phyloP scores from a whole-genome alignment of 2,329 filamentous ascomycete species.

The Monosporascus cannonballus region DNA sequence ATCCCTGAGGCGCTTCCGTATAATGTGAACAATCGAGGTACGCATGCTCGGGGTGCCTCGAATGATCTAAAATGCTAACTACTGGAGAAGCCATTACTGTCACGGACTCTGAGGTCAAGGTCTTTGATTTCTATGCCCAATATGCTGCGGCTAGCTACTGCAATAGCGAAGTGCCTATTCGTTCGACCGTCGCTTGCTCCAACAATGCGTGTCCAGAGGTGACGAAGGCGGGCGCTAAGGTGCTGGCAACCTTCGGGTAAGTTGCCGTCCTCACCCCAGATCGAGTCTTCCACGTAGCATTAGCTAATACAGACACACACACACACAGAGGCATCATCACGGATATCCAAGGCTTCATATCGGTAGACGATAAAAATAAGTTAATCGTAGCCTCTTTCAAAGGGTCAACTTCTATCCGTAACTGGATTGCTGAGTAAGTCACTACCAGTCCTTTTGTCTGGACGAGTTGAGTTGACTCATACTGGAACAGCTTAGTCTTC shows the following conservation, averaged over 20 bases:
- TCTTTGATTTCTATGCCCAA: conserved; percentile 43
- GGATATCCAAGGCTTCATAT: conserved; percentile 45
- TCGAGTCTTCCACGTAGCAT: neutral
- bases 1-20: conserved; percentile 8
- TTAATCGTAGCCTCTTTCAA: conserved; percentile 56
- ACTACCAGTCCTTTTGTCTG: neutral
- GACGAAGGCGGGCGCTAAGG: conserved; percentile 34
- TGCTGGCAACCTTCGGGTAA: conserved; percentile 37
- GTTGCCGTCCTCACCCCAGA: conserved; percentile 3
- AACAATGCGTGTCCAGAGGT: conserved; percentile 38
- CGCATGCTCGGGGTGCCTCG: conserved; percentile 1
- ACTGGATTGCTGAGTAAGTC: conserved; percentile 52
- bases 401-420: conserved; percentile 51
- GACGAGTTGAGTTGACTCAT: neutral
- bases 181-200: conserved; percentile 37
- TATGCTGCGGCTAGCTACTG: conserved; percentile 49
- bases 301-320: conserved; percentile 7
- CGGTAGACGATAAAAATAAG: conserved; percentile 39
- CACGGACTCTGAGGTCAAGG: conserved; percentile 27
- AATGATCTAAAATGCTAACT: conserved; percentile 1
- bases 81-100: conserved; percentile 14
- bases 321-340: conserved; percentile 31
- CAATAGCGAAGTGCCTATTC: conserved; percentile 36
- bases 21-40: conserved; percentile 29
- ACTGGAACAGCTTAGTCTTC: conserved; percentile 33